Percentiles rank a stretch among this genome's conserved stretches.
phyloP scores from a whole-genome alignment of 495 filamentous ascomycete genomes.

The Lophiotrema nucula region DNA sequence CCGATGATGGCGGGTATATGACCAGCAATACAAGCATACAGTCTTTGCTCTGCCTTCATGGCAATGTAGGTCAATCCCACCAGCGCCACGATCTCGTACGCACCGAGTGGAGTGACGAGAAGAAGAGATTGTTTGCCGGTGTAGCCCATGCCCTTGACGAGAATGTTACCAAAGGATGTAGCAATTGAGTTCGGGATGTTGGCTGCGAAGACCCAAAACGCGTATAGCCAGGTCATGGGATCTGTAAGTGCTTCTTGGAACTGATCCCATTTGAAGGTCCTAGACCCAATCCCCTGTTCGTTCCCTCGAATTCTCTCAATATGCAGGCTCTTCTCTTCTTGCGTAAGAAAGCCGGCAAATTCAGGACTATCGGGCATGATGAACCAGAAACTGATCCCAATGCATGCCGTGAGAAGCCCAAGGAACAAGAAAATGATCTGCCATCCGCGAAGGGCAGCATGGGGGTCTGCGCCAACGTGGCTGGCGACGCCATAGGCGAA shows the following conservation, averaged over 20 bases:
- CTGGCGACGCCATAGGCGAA: constrained; percentile 37
- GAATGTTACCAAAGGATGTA: constrained; percentile 59
- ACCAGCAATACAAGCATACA: not conserved
- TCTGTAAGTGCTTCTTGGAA: constrained; percentile 58
- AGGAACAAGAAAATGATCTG: constrained; percentile 4
- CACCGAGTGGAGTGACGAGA: not conserved
- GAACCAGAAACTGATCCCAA: constrained; percentile 6
- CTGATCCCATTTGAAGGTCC: constrained; percentile 42
- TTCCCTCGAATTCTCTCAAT: constrained; percentile 24
- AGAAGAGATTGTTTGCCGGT: too few species aligned
- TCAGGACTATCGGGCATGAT: constrained; percentile 52
- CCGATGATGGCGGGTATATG: not conserved
- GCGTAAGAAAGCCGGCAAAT: constrained; percentile 38
- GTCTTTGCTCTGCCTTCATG: not conserved
- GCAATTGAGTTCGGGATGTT: constrained; percentile 56
- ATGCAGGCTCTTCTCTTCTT: constrained; percentile 20
- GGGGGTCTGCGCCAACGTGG: constrained; percentile 45
- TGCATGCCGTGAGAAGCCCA: constrained; percentile 20
- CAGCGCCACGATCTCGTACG: not conserved
- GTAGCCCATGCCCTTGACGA: constrained; percentile 62
- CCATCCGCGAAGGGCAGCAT: not conserved
- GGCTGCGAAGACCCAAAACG: constrained; percentile 56
- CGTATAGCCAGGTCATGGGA: constrained; percentile 63
- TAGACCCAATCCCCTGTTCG: constrained; percentile 30
- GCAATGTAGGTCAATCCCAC: not conserved